Evolutionary conservation across 768 basidiomycete species (phyloP).

Genomic region (Boletus rex-veris): DNA sequence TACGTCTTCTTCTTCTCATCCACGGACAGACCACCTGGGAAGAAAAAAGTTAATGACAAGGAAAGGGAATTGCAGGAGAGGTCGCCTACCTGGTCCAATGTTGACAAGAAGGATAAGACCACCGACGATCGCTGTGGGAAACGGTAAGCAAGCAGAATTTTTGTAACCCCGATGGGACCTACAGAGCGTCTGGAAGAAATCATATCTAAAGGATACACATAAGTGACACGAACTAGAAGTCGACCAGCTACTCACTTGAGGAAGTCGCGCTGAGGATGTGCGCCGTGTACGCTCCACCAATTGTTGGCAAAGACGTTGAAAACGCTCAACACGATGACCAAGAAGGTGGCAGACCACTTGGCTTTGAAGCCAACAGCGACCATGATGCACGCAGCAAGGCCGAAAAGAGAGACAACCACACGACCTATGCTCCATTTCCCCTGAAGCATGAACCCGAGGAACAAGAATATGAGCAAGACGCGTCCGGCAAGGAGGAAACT

Average conservation of each 20-base stretch:
- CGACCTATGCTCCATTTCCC: constrained; percentile 87
- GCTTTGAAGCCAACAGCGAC: constrained; percentile 99
- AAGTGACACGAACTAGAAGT: constrained; percentile 10
- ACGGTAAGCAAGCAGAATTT: constrained; percentile 6
- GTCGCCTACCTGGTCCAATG: constrained; percentile 82
- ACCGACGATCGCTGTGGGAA: constrained; percentile 77
- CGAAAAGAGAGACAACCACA: constrained; percentile 83
- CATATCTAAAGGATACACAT: constrained; percentile 59
- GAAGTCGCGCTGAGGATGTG: constrained; percentile 96
- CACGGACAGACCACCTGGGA: constrained; percentile 86
- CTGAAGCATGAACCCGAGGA: constrained; percentile 95
- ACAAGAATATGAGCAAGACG: constrained; percentile 96
- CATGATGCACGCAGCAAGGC: constrained; percentile 90
- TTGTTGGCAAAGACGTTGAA: constrained; percentile 99
- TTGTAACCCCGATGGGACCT: background rate
- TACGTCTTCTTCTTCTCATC: constrained; percentile 99
- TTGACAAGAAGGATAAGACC: constrained; percentile 96
- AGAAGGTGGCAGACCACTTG: constrained; percentile 96
- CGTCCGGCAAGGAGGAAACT: constrained; percentile 98
- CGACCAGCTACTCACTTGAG: constrained; percentile 67
- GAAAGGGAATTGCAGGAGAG: background rate
- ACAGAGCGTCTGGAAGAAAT: constrained; percentile 98
- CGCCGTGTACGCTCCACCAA: constrained; percentile 92
- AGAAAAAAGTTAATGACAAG: background rate
- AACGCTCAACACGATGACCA: constrained; percentile 84